Base-by-base conservation (phyloP, 2,329 filamentous ascomycete genomes). In the Xylaria sp. region DNA sequence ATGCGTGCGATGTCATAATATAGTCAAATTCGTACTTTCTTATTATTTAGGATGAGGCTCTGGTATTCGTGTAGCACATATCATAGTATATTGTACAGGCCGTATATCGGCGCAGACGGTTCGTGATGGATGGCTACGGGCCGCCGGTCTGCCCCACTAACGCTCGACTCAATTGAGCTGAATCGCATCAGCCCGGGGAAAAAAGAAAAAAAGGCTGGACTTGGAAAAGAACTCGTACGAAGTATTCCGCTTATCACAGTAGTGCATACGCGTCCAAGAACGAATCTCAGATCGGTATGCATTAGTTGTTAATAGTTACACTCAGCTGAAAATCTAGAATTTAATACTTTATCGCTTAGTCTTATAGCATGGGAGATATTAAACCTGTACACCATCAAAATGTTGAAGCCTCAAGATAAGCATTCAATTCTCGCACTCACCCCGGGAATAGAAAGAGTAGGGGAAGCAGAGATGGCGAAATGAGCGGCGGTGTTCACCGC, bases 401-500 rank as follows among this genome's bases (percentile, higher is more conserved):
- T 39, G 13, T 43, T 36, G 6, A 13, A 59, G 36, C 52, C 5
- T 49, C n/a, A 55, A 25, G 51, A 28, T 56, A 36, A 36, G 20
- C n/a, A 39, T 10, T 28, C 54, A 7, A 31, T 39, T 51, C 18
- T 64, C 20, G 25, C 51, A 55, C 13, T n/a, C n/a, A 10, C 7
- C 20, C 2, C 41, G 23, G 28, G 49, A 65, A 65, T 54, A 56
- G 66, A 20, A 13, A 23, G 49, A 58, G 62, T 62, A 39, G 23
- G n/a, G 62, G 62, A 12, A 25, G 23, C 20, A 20, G 33, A 25
- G n/a, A 49, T 23, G 12, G 41, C 13, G 41, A 13, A 62, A 54
- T 31, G 15, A 31, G 33, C 36, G 54, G 58, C 54, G 63, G 59
- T 51, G 63, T 48, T 69, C 67, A 67, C 67, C 67, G 67, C 67